phyloP scores from a whole-genome alignment of 805 yeast genomes.

The Candida schatavii region DNA sequence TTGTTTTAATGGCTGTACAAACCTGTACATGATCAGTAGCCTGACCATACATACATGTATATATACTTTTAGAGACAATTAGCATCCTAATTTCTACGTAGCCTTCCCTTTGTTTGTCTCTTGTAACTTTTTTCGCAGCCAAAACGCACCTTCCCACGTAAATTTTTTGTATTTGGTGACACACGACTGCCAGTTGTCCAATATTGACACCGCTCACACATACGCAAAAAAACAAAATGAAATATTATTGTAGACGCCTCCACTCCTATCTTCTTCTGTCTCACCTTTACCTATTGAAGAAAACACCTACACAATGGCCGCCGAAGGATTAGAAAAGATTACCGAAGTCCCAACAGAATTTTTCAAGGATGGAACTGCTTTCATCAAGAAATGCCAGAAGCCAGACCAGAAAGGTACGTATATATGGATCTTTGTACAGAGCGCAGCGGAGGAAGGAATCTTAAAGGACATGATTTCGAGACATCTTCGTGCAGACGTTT shows the following conservation, averaged over 20 bases:
- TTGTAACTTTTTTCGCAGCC: conserved; percentile 1
- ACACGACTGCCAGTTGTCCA: conserved; percentile 7
- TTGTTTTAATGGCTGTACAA: no score
- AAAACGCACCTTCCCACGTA: no score
- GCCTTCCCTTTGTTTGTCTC: no score
- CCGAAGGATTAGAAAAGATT: conserved; percentile 67
- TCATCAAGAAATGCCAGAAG: conserved; percentile 87
- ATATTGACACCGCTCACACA: no score
- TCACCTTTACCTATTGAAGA: no score
- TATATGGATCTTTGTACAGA: conserved; percentile 3
- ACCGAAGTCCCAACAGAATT: conserved; percentile 89
- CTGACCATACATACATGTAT: no score
- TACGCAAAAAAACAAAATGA: no score
- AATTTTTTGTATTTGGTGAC: neutral
- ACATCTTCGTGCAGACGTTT: neutral
- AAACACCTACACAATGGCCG: conserved; percentile 32
- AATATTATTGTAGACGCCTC: no score
- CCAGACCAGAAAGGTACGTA: conserved; percentile 76
- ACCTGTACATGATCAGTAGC: no score
- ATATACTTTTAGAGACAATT: no score
- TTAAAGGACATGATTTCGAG: neutral
- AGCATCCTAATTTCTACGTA: no score
- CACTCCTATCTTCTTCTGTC: no score
- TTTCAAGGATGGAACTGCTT: conserved; percentile 86
- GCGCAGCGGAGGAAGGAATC: neutral